Conservation (phyloP, 2,329 filamentous ascomycete genomes). For the Gliomastix tumulicola region DNA sequence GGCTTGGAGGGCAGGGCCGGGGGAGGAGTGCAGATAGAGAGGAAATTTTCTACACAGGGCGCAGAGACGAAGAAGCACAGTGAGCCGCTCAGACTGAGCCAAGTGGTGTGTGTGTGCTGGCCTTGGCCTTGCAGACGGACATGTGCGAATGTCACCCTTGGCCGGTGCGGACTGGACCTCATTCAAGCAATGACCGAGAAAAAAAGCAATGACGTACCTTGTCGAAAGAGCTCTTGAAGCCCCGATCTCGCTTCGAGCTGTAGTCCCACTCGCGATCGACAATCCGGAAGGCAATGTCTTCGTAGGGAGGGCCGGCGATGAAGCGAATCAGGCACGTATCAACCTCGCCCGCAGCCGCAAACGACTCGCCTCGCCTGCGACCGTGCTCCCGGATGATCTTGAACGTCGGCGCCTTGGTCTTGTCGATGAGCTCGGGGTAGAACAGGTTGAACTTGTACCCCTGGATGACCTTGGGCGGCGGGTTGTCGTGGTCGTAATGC, state of each 20-base stretch:
- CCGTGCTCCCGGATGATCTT: slow-evolving; percentile 93
- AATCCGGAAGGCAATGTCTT: slow-evolving; percentile 94
- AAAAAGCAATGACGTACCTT: slow-evolving; percentile 57
- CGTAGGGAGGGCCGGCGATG: slow-evolving; percentile 89
- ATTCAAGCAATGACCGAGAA: slow-evolving; percentile 5
- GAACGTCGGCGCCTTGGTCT: slow-evolving; percentile 89
- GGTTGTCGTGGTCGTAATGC: slow-evolving; percentile 97
- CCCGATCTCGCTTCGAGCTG: slow-evolving; percentile 87
- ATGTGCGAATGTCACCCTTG: too few relatives aligned
- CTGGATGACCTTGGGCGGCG: slow-evolving; percentile 94
- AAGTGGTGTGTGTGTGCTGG: too few relatives aligned
- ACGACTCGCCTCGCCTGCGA: slow-evolving; percentile 81
- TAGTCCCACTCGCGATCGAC: slow-evolving; percentile 99
- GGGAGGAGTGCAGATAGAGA: too few relatives aligned
- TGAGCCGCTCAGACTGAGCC: too few relatives aligned
- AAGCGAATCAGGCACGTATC: slow-evolving; percentile 97
- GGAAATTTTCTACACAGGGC: too few relatives aligned
- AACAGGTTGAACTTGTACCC: slow-evolving; percentile 99
- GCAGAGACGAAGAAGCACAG: too few relatives aligned
- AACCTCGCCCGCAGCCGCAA: slow-evolving; percentile 88
- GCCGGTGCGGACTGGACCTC: too few relatives aligned
- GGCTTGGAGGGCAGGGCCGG: too few relatives aligned
- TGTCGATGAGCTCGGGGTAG: slow-evolving; percentile 95
- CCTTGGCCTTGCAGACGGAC: too few relatives aligned
- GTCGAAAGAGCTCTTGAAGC: slow-evolving; percentile 95